These are phyloP conservation scores for Dactylellina drechsleri DNA, from an alignment of 2,329 filamentous ascomycete species.

Conservation along the genomic window DNA sequence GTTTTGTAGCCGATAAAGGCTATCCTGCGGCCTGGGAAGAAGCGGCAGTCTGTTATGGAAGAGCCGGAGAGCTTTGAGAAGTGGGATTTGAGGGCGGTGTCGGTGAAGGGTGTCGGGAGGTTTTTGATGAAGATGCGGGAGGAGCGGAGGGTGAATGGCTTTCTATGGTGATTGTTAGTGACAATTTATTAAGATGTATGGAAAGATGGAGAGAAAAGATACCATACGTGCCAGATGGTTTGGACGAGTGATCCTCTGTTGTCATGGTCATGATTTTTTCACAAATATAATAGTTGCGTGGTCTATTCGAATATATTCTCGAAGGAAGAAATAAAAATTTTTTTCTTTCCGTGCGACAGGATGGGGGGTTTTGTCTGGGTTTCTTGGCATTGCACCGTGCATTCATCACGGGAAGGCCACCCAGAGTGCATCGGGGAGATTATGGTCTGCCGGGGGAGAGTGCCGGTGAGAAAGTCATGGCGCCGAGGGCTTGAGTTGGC, in stretches of 20 bases:
- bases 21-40: conserved; percentile 88
- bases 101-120: conserved; percentile 78
- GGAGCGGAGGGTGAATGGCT: conserved; percentile 60
- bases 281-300: background rate
- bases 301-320: background rate
- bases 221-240: conserved; percentile 49
- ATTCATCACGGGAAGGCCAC: too few species aligned
- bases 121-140: conserved; percentile 83
- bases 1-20: conserved; percentile 95
- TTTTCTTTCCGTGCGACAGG: background rate
- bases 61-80: conserved; percentile 74
- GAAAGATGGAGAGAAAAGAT: conserved; percentile 6
- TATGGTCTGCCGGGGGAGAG: too few species aligned
- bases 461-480: conserved; percentile 4
- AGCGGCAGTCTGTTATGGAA: conserved; percentile 88
- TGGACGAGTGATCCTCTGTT: conserved; percentile 14
- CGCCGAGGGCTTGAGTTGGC: conserved; percentile 45
- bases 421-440: too few species aligned
- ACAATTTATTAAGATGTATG: conserved; percentile 42
- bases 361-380: too few species aligned
- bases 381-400: too few species aligned
- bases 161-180: conserved; percentile 32
- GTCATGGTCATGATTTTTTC: conserved; percentile 20
- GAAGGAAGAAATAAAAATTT: conserved; percentile 24
- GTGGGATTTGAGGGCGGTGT: conserved; percentile 87